Evolutionary conservation across 2,329 filamentous ascomycete species (phyloP), one percentile per base, ranked within the genome.

Genomic region (Microdochium paspali): DNA sequence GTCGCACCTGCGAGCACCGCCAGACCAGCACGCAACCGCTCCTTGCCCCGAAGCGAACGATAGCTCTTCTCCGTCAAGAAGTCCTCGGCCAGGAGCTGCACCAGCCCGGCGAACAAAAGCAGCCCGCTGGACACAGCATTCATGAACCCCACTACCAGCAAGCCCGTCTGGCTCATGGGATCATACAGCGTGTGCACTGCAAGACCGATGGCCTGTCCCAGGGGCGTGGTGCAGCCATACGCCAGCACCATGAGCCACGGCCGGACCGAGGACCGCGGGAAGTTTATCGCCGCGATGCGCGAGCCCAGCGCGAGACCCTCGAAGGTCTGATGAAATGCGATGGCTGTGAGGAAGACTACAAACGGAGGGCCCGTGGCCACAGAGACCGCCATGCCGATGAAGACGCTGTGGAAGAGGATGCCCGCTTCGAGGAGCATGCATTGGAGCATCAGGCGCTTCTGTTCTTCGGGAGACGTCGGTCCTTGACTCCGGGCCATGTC

Each of bases 231-330:
- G 49, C 77, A 73, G 20, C 85, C 85, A 56, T 88, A 90, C 1
- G 84, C 84, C 13, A 90, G 66, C 1, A 87, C 85, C 85, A 90
- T 89, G 9, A 89, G 72, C 85, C 85, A 94, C 0, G 93, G 91
- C 44, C 86, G 85, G 2, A 79, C 67, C 0, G 87, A 91, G 2
- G 76, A 76, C 20, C 76, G 76, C 0, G 86, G 79, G 58, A 96
- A 95, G 62, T 85, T 81, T 24, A 95, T 80, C 10, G 86, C 85
- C 0, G 88, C 86, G 56, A 95, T 95, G 49, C 89, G 85, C 40
- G 86, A 86, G 6, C 89, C 89, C 4, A 95, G 77, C 0, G 89
- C 89, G 13, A 95, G 80, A 2, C 89, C 89, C 67, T 95, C 89
- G 54, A 95, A 95, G 1, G 86, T 89, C 67, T 95, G 86, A 59